These are phyloP conservation scores for Coemansia sp. DNA, from an alignment of 192 early-diverging fungal genomes.

Conservation along the genomic window DNA sequence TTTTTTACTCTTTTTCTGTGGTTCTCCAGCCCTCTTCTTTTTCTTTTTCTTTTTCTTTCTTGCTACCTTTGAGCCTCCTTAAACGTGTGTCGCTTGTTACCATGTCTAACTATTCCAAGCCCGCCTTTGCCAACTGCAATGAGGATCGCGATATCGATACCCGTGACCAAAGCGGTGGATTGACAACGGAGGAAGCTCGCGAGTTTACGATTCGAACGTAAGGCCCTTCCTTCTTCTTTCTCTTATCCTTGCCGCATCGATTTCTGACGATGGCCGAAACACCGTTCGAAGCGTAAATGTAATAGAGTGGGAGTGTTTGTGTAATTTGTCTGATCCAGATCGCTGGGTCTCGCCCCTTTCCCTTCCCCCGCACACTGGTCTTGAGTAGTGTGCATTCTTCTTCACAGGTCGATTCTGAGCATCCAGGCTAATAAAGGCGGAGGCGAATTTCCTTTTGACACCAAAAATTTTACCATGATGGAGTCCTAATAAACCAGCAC, in stretches of 20 bases:
- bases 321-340: constrained; percentile 2
- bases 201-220: constrained; percentile 35
- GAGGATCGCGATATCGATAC: constrained; percentile 50
- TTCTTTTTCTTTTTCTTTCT: background rate
- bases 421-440: too few species aligned
- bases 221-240: background rate
- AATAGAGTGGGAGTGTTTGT: background rate
- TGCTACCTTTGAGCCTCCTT: background rate
- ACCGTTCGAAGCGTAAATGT: too few species aligned
- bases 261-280: background rate
- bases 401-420: background rate
- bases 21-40: background rate
- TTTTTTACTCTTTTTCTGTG: background rate
- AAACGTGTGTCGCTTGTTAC: background rate
- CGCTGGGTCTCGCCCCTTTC: background rate
- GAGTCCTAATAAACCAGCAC: too few species aligned
- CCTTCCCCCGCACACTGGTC: background rate
- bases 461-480: too few species aligned
- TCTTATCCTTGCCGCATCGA: background rate
- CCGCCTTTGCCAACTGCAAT: constrained; percentile 15
- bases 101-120: constrained; percentile 8
- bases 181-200: constrained; percentile 38
- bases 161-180: constrained; percentile 40
- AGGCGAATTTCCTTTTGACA: too few species aligned
- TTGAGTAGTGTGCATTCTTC: background rate